Evolutionary conservation across 2,329 filamentous ascomycete genomes (phyloP), one percentile per base, ranked within the genome.

Genomic region (Trichoderma sp.): DNA sequence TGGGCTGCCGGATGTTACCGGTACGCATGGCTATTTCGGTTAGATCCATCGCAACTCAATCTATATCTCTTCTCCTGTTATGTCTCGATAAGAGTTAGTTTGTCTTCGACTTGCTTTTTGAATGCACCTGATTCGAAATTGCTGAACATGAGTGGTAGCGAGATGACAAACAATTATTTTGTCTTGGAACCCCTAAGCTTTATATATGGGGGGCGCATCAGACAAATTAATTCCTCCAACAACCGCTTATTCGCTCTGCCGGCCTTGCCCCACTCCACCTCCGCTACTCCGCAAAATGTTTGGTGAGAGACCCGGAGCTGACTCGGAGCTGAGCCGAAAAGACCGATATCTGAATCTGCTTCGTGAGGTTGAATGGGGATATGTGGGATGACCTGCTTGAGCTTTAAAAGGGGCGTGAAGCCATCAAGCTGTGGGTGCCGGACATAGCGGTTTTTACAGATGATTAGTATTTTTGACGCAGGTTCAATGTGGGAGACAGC

Each of bases 221-320:
- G 63, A 66, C 63, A 66, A 66, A 66, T 66, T 66, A 66, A 66
- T 51, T 66, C 54, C 14, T 51, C 26, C 34, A n/a, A 46, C 37
- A 39, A 52, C 28, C 37, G 52, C 34, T 37, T 5, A 56, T 56
- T 65, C 30, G 63, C 37, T 46, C 32, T 34, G 32, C 52, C 63
- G 52, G 63, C 0, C 10, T 21, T n/a, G 52, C n/a, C 43, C 52
- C 54, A 49, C 63, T 26, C 39, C 54, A 30, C 30, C 54, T 51
- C 63, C 63, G 54, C 63, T 28, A 51, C 63, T 66, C 63, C 54
- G 63, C 63, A 18, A 14, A 24, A 21, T n/a, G 1, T 5, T 30
- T 10, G 16, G 2, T 6, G 34, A 26, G 49, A 51, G 52, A 43
- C 10, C 63, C 63, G 63, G 63, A 66, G 63, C 52, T 66, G 54